Conservation (phyloP, 495 filamentous ascomycete genomes). For the Aspergillus egyptiacus region DNA sequence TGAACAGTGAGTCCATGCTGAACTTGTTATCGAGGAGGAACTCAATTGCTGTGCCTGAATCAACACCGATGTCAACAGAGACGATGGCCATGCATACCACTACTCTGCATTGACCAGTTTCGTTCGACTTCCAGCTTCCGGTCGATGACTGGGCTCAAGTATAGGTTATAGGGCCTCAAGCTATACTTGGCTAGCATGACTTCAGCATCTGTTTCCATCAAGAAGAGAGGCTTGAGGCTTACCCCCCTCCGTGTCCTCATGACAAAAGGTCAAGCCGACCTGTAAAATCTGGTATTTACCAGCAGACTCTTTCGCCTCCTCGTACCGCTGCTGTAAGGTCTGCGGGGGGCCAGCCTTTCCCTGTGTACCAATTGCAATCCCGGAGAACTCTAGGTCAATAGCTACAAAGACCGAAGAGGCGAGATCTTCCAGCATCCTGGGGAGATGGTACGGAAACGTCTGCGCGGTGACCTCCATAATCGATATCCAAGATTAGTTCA, state of each 20-base stretch:
- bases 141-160: slow-evolving; percentile 51
- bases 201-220: background rate
- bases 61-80: background rate
- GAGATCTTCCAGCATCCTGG: slow-evolving; percentile 54
- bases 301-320: slow-evolving; percentile 57
- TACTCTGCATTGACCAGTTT: slow-evolving; percentile 47
- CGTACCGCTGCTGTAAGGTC: slow-evolving; percentile 60
- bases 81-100: slow-evolving; percentile 29
- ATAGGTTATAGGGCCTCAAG: slow-evolving; percentile 63
- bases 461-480: slow-evolving; percentile 58
- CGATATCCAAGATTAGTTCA: background rate
- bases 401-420: slow-evolving; percentile 57
- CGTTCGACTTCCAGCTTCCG: slow-evolving; percentile 49
- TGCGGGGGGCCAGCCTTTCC: slow-evolving; percentile 22
- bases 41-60: slow-evolving; percentile 47
- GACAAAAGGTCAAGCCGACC: slow-evolving; percentile 64
- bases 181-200: slow-evolving; percentile 45
- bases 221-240: background rate
- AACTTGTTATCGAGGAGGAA: slow-evolving; percentile 63
- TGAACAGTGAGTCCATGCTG: slow-evolving; percentile 51
- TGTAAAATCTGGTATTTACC: slow-evolving; percentile 69
- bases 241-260: slow-evolving; percentile 47
- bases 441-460: slow-evolving; percentile 51
- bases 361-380: slow-evolving; percentile 44
- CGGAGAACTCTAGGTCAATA: slow-evolving; percentile 73